phyloP scores from a whole-genome alignment of 2,329 filamentous ascomycete genomes.

The Dryadomyces quercus-mongolicae region DNA sequence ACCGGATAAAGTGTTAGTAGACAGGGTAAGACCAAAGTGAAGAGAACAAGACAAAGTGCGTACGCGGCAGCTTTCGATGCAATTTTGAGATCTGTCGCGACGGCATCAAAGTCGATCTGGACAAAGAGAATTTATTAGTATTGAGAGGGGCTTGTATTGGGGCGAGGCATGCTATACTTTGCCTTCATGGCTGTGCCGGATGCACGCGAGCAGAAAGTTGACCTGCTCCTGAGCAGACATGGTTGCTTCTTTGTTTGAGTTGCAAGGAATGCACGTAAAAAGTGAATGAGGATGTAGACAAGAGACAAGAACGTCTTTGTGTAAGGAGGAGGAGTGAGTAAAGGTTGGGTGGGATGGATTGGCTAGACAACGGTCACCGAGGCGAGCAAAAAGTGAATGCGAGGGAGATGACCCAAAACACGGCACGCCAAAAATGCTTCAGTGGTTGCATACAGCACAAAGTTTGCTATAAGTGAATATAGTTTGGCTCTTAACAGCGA shows the following conservation, averaged over 20 bases:
- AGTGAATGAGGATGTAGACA: not conserved
- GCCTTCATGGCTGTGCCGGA: constrained; percentile 45
- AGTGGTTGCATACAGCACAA: too few species aligned
- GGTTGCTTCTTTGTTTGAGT: not conserved
- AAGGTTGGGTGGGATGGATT: too few species aligned
- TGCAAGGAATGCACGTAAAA: not conserved
- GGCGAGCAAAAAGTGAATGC: not conserved
- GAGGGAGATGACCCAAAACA: not conserved
- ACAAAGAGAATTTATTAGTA: not conserved
- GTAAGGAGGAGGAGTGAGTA: too few species aligned
- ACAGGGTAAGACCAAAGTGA: too few species aligned
- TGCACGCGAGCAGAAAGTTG: constrained; percentile 54
- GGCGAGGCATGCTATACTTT: constrained; percentile 30
- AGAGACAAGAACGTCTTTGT: too few species aligned
- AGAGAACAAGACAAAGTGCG: constrained; percentile 21
- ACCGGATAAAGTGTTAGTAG: not conserved
- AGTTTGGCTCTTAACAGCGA: too few species aligned
- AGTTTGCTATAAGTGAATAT: too few species aligned
- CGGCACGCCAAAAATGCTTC: too few species aligned
- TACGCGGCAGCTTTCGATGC: constrained; percentile 58
- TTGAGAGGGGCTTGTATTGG: not conserved
- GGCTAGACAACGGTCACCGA: too few species aligned
- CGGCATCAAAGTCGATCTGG: constrained; percentile 52
- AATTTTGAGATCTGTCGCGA: constrained; percentile 52
- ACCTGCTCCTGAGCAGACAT: constrained; percentile 34